These are phyloP conservation scores for Golubevia sp. DNA, from an alignment of 1,284 basidiomycete genomes.

Conservation along the genomic window DNA sequence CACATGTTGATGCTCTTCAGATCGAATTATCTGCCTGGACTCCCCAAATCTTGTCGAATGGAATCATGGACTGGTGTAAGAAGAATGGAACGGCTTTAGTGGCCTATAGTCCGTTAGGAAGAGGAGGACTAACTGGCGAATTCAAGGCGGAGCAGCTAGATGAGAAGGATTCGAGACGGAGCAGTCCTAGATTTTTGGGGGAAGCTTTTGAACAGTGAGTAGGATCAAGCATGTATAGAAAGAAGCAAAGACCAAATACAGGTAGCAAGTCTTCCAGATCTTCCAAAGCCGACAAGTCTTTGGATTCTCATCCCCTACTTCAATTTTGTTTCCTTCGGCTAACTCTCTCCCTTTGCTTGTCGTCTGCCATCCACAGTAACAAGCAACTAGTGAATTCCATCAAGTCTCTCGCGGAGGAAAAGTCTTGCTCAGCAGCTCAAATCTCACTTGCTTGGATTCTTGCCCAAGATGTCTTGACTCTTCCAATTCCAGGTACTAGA, in stretches of 20 bases:
- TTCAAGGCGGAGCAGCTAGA: constrained; percentile 25
- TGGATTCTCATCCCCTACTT: no score
- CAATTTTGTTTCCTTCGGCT: no score
- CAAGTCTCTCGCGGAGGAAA: constrained; percentile 20
- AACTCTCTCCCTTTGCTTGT: no score
- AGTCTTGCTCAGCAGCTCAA: constrained; percentile 33
- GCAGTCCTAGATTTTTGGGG: constrained; percentile 30
- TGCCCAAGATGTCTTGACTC: neutral
- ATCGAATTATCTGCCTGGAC: constrained; percentile 67
- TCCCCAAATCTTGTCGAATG: constrained; percentile 37
- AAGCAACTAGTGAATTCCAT: constrained; percentile 11
- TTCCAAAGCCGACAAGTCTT: no score
- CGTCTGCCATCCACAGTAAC: no score
- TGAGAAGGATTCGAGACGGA: constrained; percentile 27
- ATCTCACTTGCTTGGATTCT: constrained; percentile 23
- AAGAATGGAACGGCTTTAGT: constrained; percentile 22
- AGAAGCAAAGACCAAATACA: no score
- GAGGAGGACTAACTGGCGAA: constrained; percentile 32
- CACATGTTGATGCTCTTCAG: constrained; percentile 63
- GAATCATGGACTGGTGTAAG: constrained; percentile 34
- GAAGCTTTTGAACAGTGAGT: constrained; percentile 29
- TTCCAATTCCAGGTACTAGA: constrained; percentile 3
- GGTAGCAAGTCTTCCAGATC: no score
- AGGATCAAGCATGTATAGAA: no score
- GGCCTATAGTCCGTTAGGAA: no score